Evolutionary conservation across 345 rosid genomes (phyloP).

Genomic region (Acer yangbiense): DNA sequence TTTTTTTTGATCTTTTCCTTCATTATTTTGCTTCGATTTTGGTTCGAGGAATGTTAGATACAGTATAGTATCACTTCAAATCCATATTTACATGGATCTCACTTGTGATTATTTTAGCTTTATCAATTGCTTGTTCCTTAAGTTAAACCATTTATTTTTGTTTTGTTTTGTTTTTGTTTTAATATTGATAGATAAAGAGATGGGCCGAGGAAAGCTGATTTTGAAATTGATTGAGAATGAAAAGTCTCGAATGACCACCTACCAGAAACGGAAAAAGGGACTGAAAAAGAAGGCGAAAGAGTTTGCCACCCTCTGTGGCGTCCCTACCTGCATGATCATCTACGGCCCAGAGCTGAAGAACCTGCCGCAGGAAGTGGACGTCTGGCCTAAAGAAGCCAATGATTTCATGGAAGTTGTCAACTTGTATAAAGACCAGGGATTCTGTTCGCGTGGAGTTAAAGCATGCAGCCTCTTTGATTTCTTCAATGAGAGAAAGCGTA

Average conservation of each 20-base stretch:
- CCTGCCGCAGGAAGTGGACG: conserved; percentile 22
- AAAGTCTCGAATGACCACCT: conserved; percentile 38
- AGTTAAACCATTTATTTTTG: too few species aligned
- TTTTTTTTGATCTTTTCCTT: neutral
- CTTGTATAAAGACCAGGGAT: conserved; percentile 28
- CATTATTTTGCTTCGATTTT: neutral
- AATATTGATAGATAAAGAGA: neutral
- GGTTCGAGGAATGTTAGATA: too few species aligned
- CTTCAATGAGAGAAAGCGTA: neutral
- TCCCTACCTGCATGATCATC: conserved; percentile 40
- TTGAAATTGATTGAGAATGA: conserved; percentile 37
- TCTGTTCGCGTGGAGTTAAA: conserved; percentile 22
- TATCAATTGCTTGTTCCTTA: too few species aligned
- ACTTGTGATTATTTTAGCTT: too few species aligned
- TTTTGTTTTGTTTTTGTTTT: neutral
- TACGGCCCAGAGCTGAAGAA: conserved; percentile 28
- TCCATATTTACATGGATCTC: too few species aligned
- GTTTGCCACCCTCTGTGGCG: conserved; percentile 29
- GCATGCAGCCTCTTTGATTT: conserved; percentile 22
- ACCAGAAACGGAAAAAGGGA: conserved; percentile 38
- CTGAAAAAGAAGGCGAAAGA: conserved; percentile 36
- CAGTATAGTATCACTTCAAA: neutral
- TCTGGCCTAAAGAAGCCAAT: conserved; percentile 30
- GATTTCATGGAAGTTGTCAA: conserved; percentile 31
- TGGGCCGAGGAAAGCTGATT: conserved; percentile 33